Evolutionary conservation across 148 eudicot genomes (phyloP).

Genomic region (Arbutus unedo): DNA sequence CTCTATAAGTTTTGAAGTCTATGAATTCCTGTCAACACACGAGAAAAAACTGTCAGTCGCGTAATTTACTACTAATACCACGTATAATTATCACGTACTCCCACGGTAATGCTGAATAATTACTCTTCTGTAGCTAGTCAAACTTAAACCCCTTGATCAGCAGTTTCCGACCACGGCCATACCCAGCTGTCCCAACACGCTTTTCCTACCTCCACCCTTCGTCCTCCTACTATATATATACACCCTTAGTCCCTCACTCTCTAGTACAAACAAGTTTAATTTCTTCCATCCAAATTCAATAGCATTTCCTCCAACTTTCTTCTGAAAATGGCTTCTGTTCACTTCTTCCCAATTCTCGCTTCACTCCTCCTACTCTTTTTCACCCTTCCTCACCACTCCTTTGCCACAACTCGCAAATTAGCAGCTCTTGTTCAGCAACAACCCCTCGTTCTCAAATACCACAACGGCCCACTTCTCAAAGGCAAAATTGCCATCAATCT

Average conservation of each 20-base stretch:
- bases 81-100: no score
- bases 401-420: constrained; percentile 13
- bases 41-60: no score
- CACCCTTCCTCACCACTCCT: background rate
- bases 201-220: background rate
- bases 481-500: constrained; percentile 42
- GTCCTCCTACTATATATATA: background rate
- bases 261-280: background rate
- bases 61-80: no score
- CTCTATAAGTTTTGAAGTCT: no score
- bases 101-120: no score
- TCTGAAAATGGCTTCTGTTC: constrained; percentile 20
- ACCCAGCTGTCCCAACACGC: constrained; percentile 1
- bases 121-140: background rate
- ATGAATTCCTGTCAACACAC: no score
- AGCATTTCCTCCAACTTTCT: background rate
- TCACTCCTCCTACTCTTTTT: constrained; percentile 8
- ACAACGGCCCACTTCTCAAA: constrained; percentile 42
- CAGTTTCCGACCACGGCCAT: background rate
- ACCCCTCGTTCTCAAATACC: constrained; percentile 36
- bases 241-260: no score
- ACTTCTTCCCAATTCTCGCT: constrained; percentile 10
- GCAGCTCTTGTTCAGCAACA: constrained; percentile 28
- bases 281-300: background rate
- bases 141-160: background rate